These are phyloP conservation scores for Diaporthe velutina DNA, from an alignment of 2,329 filamentous ascomycete species.

Conservation along the genomic window DNA sequence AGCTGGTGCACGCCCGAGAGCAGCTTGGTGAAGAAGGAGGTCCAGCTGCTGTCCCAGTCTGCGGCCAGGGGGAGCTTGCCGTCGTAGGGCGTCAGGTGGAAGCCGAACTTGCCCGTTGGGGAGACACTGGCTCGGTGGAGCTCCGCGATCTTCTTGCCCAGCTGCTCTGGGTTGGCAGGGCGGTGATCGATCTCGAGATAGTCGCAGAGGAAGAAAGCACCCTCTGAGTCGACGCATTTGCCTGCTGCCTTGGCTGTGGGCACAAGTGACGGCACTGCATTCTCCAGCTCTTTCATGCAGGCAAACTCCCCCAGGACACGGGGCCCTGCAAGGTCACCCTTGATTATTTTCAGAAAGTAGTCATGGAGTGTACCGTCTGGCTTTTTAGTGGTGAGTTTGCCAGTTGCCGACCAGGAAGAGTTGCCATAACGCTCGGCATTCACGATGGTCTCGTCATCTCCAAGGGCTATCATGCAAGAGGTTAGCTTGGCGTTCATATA, in stretches of 20 bases:
- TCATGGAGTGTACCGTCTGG: constrained; percentile 41
- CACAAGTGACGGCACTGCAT: constrained; percentile 45
- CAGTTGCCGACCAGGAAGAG: constrained; percentile 48
- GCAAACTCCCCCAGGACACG: constrained; percentile 45
- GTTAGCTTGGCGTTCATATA: neutral
- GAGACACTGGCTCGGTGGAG: constrained; percentile 41
- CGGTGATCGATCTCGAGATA: constrained; percentile 48
- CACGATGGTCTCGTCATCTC: constrained; percentile 38
- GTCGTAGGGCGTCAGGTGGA: constrained; percentile 50
- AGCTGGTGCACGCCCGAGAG: constrained; percentile 47
- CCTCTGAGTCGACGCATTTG: constrained; percentile 35
- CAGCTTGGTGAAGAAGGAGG: constrained; percentile 52
- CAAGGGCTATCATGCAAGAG: neutral
- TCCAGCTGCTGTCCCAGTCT: constrained; percentile 55
- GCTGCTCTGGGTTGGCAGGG: constrained; percentile 38
- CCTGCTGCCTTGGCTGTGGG: constrained; percentile 48
- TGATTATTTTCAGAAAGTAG: constrained; percentile 46
- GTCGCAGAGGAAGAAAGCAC: constrained; percentile 48
- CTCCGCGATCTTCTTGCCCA: constrained; percentile 39
- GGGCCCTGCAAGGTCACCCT: constrained; percentile 17
- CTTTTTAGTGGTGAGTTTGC: constrained; percentile 42
- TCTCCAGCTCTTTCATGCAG: constrained; percentile 48
- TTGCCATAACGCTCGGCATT: constrained; percentile 44
- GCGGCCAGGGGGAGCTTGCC: constrained; percentile 47
- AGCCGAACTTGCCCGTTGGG: constrained; percentile 53